These are phyloP conservation scores for Xylariaceae sp. DNA, from an alignment of 2,329 filamentous ascomycete genomes.

Conservation along the genomic window DNA sequence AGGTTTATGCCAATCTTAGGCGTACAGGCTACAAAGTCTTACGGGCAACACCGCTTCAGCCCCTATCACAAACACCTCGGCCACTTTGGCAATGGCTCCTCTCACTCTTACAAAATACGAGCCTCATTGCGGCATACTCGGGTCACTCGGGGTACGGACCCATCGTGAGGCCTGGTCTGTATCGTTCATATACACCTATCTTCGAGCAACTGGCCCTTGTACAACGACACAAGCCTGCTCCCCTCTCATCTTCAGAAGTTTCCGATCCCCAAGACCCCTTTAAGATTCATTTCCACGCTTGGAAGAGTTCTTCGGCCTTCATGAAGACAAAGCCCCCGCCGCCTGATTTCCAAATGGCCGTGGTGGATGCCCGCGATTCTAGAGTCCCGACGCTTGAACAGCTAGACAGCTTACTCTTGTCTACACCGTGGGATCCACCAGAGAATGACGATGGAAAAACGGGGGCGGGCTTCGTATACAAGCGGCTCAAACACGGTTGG, in stretches of 20 bases:
- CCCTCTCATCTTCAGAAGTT: slow-evolving; percentile 24
- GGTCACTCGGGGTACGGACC: slow-evolving; percentile 46
- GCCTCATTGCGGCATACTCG: slow-evolving; percentile 19
- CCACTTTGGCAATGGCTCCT: slow-evolving; percentile 52
- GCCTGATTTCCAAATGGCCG: slow-evolving; percentile 81
- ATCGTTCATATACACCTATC: slow-evolving; percentile 64
- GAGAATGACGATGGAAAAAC: slow-evolving; percentile 41
- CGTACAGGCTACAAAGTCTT: slow-evolving; percentile 77
- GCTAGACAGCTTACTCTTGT: slow-evolving; percentile 65
- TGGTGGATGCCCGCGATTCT: slow-evolving; percentile 71
- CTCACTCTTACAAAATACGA: slow-evolving; percentile 38
- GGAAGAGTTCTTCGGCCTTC: slow-evolving; percentile 67
- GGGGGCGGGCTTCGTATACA: slow-evolving; percentile 54
- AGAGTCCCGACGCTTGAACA: slow-evolving; percentile 69
- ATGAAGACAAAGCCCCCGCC: slow-evolving; percentile 72
- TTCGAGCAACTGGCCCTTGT: slow-evolving; percentile 74
- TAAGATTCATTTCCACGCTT: slow-evolving; percentile 74
- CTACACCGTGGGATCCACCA: slow-evolving; percentile 66
- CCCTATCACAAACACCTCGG: slow-evolving; percentile 18
- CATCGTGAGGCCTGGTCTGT: slow-evolving; percentile 58
- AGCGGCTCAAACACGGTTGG: slow-evolving; percentile 77
- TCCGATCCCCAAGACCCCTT: slow-evolving; percentile 51
- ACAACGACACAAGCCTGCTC: slow-evolving; percentile 59
- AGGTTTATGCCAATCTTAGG: slow-evolving; percentile 81
- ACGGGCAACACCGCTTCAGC: slow-evolving; percentile 51